Evolutionary conservation across 345 rosid genomes (phyloP).

Genomic region (Pistacia integerrima): DNA sequence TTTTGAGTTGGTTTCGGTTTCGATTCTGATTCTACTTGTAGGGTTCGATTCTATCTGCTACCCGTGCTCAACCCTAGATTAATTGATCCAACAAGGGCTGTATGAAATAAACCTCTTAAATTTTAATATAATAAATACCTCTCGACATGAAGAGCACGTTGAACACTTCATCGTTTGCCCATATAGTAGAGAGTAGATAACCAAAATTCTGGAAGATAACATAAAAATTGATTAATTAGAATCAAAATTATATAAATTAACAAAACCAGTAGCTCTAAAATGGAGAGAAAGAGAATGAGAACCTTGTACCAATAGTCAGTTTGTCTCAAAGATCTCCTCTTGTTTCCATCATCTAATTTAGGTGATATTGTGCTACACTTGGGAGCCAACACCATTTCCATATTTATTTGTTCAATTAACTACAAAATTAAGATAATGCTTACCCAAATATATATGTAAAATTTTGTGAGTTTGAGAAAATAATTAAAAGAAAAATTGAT

Average conservation of each 20-base stretch:
- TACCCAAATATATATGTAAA: neutral
- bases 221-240: neutral
- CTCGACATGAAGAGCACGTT: neutral
- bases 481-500: too few relatives aligned
- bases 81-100: neutral
- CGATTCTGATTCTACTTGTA: too few relatives aligned
- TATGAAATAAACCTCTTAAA: too few relatives aligned
- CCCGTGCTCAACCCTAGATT: too few relatives aligned
- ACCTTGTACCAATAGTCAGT: constrained; percentile 1
- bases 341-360: neutral
- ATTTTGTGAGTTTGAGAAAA: too few relatives aligned
- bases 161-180: constrained; percentile 4
- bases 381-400: neutral
- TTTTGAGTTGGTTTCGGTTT: too few relatives aligned
- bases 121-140: neutral
- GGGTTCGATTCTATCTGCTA: too few relatives aligned
- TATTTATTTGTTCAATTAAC: neutral
- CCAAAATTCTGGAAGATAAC: neutral
- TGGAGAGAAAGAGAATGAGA: neutral
- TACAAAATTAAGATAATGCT: neutral
- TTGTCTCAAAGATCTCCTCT: neutral
- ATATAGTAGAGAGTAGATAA: neutral
- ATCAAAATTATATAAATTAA: neutral
- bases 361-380: neutral
- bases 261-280: neutral